These are phyloP conservation scores for Fusarium goolgardi DNA, from an alignment of 2,329 filamentous ascomycete species.

Conservation along the genomic window DNA sequence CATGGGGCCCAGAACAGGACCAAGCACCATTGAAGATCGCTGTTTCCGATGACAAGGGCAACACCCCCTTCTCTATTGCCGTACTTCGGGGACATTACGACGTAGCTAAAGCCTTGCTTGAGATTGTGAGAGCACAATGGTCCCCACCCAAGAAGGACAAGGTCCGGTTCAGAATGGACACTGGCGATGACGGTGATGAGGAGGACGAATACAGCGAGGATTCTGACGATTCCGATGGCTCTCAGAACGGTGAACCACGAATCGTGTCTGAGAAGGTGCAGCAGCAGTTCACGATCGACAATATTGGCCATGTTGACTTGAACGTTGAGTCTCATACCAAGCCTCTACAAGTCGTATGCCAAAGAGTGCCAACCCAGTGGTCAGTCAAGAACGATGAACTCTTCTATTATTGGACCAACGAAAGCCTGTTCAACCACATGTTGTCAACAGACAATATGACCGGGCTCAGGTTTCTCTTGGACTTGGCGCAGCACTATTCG, in stretches of 20 bases:
- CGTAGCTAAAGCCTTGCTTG: conserved; percentile 73
- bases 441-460: conserved; percentile 64
- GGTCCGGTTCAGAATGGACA: conserved; percentile 61
- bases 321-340: conserved; percentile 73
- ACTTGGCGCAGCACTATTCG: conserved; percentile 61
- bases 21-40: conserved; percentile 73
- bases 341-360: conserved; percentile 65
- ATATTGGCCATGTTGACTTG: conserved; percentile 75
- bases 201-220: conserved; percentile 49
- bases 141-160: conserved; percentile 64
- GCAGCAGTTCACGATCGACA: conserved; percentile 78
- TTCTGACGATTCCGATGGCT: conserved; percentile 45
- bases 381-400: conserved; percentile 47
- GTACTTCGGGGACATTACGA: conserved; percentile 73
- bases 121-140: conserved; percentile 78
- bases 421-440: conserved; percentile 57
- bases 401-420: conserved; percentile 4
- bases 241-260: conserved; percentile 54
- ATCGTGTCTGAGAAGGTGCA: conserved; percentile 69
- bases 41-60: conserved; percentile 61
- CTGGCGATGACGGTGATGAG: conserved; percentile 53
- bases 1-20: conserved; percentile 65
- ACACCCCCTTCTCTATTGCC: conserved; percentile 75
- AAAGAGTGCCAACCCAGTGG: conserved; percentile 51
- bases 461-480: conserved; percentile 68